Evolutionary conservation across 2,329 filamentous ascomycete genomes (phyloP), one percentile per base, ranked within the genome.

Genomic region (Colletotrichum euphorbiae): DNA sequence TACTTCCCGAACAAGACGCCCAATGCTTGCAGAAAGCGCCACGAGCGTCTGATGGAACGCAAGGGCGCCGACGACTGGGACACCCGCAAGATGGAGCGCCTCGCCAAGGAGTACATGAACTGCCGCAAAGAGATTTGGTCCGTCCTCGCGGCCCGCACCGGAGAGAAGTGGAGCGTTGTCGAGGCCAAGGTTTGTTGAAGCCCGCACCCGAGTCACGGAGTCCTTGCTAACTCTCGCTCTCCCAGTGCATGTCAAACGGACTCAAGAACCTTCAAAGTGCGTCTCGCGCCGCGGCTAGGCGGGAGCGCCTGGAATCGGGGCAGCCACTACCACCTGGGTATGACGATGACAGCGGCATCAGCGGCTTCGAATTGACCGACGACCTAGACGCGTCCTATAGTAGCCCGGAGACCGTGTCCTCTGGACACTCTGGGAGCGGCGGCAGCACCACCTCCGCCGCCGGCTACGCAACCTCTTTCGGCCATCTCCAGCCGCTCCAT

Each of bases 11-110:
- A 80, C 77, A 97, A 97, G 82, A 89, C 88, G 8, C 82, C 91
- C 67, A 96, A 96, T 77, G 94, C 94, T 17, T 97, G 93, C 80
- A 92, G 93, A 71, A 97, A 97, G 81, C 89, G 93, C 62, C 93
- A 97, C 74, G 93, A 97, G 80, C 87, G 93, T 45, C 82, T 97
- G 72, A 90, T 95, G 84, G 91, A 95, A 80, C 89, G 90, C 72
- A 86, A 85, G 76, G 89, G 90, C 66, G 87, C 89, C 54, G 90
- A 93, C 73, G 91, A 94, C 74, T 96, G 93, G 90, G 92, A 95
- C 74, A 87, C 87, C 19, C 83, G 90, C 72, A 92, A 92, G 81
- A 83, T 94, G 24, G 91, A 95, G 76, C 84, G 85, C 9, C 82
- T 97, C 45, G 91, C 92, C 42, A 88, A 87, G 76, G 90, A 92